Conservation (phyloP, 2,329 filamentous ascomycete genomes). For the Cladosporium sp. region DNA sequence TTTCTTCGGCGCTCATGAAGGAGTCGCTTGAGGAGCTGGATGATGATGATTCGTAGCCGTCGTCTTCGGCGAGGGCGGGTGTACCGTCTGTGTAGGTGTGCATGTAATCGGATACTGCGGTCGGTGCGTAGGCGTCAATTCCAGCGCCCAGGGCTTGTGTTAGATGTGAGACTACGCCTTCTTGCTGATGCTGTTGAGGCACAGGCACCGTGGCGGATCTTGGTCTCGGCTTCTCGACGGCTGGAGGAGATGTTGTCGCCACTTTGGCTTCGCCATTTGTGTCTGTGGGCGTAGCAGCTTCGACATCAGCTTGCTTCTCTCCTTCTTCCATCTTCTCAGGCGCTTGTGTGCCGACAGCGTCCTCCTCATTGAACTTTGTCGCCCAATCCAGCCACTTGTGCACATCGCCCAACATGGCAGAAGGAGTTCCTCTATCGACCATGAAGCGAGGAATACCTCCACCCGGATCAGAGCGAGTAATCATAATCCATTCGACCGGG, state of each 20-base stretch:
- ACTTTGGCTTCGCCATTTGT: not conserved
- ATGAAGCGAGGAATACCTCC: slow-evolving; percentile 86
- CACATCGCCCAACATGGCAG: slow-evolving; percentile 76
- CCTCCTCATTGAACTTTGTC: slow-evolving; percentile 6
- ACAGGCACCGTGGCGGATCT: slow-evolving; percentile 19
- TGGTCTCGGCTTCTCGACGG: not conserved
- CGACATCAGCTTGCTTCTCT: not conserved
- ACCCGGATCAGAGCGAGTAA: slow-evolving; percentile 84
- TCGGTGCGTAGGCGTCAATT: slow-evolving; percentile 40
- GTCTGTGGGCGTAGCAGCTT: not conserved
- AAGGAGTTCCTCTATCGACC: slow-evolving; percentile 85
- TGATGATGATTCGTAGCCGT: slow-evolving; percentile 27
- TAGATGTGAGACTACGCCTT: slow-evolving; percentile 36
- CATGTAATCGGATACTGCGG: slow-evolving; percentile 33
- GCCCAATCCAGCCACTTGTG: slow-evolving; percentile 83
- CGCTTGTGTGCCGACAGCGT: slow-evolving; percentile 14
- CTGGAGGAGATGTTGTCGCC: not conserved
- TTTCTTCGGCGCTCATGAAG: slow-evolving; percentile 49
- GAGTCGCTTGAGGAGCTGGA: slow-evolving; percentile 35
- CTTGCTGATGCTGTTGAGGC: slow-evolving; percentile 26
- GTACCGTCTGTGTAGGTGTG: slow-evolving; percentile 23
- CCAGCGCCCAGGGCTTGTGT: slow-evolving; percentile 35
- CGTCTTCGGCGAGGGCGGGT: slow-evolving; percentile 14
- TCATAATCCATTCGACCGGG: slow-evolving; percentile 88
- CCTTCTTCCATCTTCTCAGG: slow-evolving; percentile 1